Evolutionary conservation across 2,329 filamentous ascomycete genomes (phyloP), one percentile per base, ranked within the genome.

Genomic region (Pseudogymnoascus sp.): DNA sequence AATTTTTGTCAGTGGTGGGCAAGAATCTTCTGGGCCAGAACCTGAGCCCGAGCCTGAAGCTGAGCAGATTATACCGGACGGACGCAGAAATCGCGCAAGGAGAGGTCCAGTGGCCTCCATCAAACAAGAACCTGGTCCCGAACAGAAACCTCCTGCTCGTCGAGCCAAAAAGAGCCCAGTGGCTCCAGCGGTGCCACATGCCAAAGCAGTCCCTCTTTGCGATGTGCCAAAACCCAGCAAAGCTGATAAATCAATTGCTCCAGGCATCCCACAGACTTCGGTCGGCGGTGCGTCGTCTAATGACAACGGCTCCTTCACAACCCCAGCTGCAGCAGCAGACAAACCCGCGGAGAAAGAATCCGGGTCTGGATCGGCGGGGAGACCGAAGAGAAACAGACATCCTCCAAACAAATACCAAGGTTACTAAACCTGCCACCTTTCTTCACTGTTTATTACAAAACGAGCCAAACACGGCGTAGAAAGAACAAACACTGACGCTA

Each of bases 331-430:
- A 12, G 8, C 26, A 33, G 50, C 50, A 56, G 50, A 28, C n/a
- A 28, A 56, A 16, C 50, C 50, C 50, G 12, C 16, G 28, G 50
- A 56, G 28, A 56, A 33, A 35, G 28, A 56, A 26, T 33, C 50
- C 14, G 50, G 50, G 50, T 33, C 50, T 56, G 50, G 50, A 22
- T 56, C 50, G 10, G 22, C 16, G 11, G 50, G 50, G 31, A 56
- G 50, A 56, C 50, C 50, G 50, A 56, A 56, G 28, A 56, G 50
- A 11, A 56, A 56, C 50, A 56, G 50, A 8, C 50, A 56, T 35
- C 50, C 50, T 22, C 50, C 50, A 56, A 56, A 56, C 28, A 56
- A 56, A 56, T 56, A 56, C 50, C 50, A 56, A 56, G 50, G 50
- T 56, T 56, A 56, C 28, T 56, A 56, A 56, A 35, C 50, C 50